Evolutionary conservation across 306 rosid genomes (phyloP).

Genomic region (Dryas octopetala): DNA sequence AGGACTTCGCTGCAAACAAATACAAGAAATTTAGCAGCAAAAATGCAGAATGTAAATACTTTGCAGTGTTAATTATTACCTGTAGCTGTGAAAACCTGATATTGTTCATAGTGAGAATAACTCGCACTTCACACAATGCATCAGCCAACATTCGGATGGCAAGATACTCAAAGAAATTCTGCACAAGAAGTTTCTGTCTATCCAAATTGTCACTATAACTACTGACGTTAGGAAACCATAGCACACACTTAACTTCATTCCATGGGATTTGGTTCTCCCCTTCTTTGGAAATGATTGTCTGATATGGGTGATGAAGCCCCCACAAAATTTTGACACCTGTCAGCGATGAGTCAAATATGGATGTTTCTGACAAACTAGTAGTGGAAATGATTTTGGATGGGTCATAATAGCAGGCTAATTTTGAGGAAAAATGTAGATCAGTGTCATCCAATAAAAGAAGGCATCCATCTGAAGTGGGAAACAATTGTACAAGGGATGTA

Average conservation of each 20-base stretch:
- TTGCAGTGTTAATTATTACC: conserved; percentile 41
- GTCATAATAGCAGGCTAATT: conserved; percentile 43
- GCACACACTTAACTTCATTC: conserved; percentile 53
- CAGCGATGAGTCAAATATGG: conserved; percentile 47
- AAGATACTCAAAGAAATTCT: conserved; percentile 60
- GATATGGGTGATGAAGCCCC: conserved; percentile 64
- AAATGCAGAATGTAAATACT: background rate
- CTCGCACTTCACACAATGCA: conserved; percentile 45
- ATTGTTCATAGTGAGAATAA: conserved; percentile 75
- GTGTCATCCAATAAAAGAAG: conserved; percentile 75
- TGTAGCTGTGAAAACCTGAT: conserved; percentile 75
- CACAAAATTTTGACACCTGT: conserved; percentile 53
- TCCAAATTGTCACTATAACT: conserved; percentile 47
- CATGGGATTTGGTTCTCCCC: conserved; percentile 60
- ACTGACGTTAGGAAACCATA: conserved; percentile 76
- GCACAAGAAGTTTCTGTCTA: conserved; percentile 41
- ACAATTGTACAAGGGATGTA: conserved; percentile 43
- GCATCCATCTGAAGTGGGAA: conserved; percentile 48
- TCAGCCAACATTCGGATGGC: conserved; percentile 67
- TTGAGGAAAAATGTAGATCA: conserved; percentile 48
- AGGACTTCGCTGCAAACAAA: background rate
- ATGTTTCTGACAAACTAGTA: conserved; percentile 46
- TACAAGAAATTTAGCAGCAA: background rate
- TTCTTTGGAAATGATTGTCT: conserved; percentile 59
- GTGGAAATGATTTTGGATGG: conserved; percentile 68